Conservation (phyloP, 2,329 filamentous ascomycete species). For the Colletotrichum australisinense region DNA sequence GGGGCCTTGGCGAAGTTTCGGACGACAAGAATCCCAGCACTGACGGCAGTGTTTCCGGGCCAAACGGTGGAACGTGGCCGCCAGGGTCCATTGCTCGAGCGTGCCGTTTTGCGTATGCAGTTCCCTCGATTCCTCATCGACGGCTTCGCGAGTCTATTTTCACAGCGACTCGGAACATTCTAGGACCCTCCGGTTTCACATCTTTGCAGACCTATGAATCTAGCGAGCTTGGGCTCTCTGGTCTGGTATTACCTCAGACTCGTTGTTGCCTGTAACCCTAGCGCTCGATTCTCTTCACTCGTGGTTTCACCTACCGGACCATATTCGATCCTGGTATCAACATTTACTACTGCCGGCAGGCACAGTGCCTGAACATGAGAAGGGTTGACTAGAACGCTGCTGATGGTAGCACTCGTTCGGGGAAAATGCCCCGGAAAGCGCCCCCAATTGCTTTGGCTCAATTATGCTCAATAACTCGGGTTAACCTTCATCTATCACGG, state of each 20-base stretch:
- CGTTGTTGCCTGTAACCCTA: not conserved
- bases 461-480: slow-evolving; percentile 14
- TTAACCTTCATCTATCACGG: slow-evolving; percentile 4
- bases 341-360: not conserved
- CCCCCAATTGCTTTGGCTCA: slow-evolving; percentile 9
- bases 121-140: not conserved
- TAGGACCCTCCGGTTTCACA: slow-evolving; percentile 27
- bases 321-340: not conserved
- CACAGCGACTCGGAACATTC: slow-evolving; percentile 20
- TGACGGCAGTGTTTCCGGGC: not conserved
- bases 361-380: not conserved
- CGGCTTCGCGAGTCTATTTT: slow-evolving; percentile 3
- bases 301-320: slow-evolving; percentile 16
- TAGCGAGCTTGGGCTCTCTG: slow-evolving; percentile 12
- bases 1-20: slow-evolving; percentile 1
- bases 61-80: slow-evolving; percentile 25
- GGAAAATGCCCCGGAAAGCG: slow-evolving; percentile 19
- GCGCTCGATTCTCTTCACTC: not conserved
- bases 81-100: slow-evolving; percentile 7
- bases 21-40: slow-evolving; percentile 25
- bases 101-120: not conserved
- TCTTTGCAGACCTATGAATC: not conserved
- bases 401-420: slow-evolving; percentile 1
- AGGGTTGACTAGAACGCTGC: not conserved
- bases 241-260: not conserved